phyloP scores from a whole-genome alignment of 805 yeast genomes.

The Candida parachauliodes region DNA sequence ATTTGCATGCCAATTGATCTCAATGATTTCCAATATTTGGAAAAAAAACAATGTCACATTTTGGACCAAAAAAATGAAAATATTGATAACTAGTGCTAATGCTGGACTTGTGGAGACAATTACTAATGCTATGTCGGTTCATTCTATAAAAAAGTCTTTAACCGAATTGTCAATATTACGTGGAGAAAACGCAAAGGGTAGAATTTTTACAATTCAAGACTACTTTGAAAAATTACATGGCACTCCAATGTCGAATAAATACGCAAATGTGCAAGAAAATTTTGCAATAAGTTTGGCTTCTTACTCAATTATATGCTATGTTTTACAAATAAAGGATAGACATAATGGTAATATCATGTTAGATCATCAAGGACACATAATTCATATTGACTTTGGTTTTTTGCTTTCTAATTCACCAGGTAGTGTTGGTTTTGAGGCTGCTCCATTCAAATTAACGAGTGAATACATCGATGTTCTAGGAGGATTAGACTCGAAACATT shows the following conservation, averaged over 20 bases:
- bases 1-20: slow-evolving; percentile 91
- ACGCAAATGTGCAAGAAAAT: slow-evolving; percentile 74
- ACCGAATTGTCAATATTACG: slow-evolving; percentile 67
- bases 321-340: slow-evolving; percentile 90
- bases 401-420: slow-evolving; percentile 93
- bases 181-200: slow-evolving; percentile 68
- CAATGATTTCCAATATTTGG: slow-evolving; percentile 86
- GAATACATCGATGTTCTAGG: slow-evolving; percentile 90
- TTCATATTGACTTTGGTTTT: slow-evolving; percentile 95
- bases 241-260: slow-evolving; percentile 47
- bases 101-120: slow-evolving; percentile 95
- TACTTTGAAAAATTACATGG: slow-evolving; percentile 82
- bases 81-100: slow-evolving; percentile 82
- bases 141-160: slow-evolving; percentile 88
- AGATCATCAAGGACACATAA: slow-evolving; percentile 91
- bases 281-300: slow-evolving; percentile 87
- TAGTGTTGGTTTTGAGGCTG: slow-evolving; percentile 94
- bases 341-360: slow-evolving; percentile 98
- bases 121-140: slow-evolving; percentile 89
- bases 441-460: slow-evolving; percentile 88
- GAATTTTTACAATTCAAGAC: slow-evolving; percentile 69
- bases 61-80: slow-evolving; percentile 94
- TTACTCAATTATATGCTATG: slow-evolving; percentile 84
- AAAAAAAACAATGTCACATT: slow-evolving; percentile 59
- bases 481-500: slow-evolving; percentile 64